Base-by-base conservation (phyloP, 2,329 filamentous ascomycete species). In the Verticillium alfalfae region DNA sequence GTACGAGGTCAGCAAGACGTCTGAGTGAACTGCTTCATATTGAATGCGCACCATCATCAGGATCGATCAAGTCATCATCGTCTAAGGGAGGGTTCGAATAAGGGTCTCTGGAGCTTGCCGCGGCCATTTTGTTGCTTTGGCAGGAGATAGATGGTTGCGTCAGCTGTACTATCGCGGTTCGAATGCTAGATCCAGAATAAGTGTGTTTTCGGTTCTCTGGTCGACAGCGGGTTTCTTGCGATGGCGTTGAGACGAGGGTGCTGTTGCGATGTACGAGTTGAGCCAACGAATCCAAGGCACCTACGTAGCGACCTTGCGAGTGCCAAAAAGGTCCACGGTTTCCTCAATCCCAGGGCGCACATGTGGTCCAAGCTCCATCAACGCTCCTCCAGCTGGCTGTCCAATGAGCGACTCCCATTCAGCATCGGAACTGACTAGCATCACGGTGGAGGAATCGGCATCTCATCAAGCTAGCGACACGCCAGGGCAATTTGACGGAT, bases 41-140 rank as follows among this genome's bases (percentile, higher is more conserved):
- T 9, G 39, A 7, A 34, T 61, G 31, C 77, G 68, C 77, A 92
- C 90, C 89, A 77, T 93, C 88, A 80, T 92, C 89, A 3, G 88
- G 88, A 69, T 93, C 90, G 75, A 93, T 91, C 69, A 93, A 76
- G 69, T 92, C 89, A 68, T 89, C 87, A 63, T 89, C 85, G 57
- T 84, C 80, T 65, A 88, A 77, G 63, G 85, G 79, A 62, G 86
- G 84, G 66, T 84, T 83, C 70, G 85, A 80, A 70, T 87, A 87
- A 70, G 88, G 84, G 72, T 85, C 82, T 70, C 75, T 76, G 66
- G 75, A 73, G 70, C 72, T 79, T 60, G 79, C 74, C 37, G 81
- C 73, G 59, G 81, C 76, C 81, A 83, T 84, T 62, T 65, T 71
- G 61, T 52, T 16, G 55, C 31, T 16, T 36, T 9, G 34, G 54